Conservation (phyloP, 345 rosid species). For the Gossypium herbaceum region DNA sequence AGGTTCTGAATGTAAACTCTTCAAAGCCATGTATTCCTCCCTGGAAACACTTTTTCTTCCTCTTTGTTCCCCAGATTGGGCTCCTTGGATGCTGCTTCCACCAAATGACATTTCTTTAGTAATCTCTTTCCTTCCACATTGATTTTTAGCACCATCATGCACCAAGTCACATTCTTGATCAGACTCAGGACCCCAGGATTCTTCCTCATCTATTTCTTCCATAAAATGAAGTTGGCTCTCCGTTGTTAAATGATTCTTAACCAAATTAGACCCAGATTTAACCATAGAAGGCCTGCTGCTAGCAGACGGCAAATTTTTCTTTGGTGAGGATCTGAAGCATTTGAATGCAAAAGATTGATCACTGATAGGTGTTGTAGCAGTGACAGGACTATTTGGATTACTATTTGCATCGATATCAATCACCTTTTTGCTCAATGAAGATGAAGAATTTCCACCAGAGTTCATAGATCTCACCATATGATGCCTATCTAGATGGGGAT, state of each 20-base stretch:
- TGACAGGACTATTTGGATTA: constrained; percentile 24
- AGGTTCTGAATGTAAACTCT: constrained; percentile 18
- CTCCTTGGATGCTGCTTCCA: constrained; percentile 18
- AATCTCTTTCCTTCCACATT: constrained; percentile 32
- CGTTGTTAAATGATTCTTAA: constrained; percentile 25
- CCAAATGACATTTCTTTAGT: constrained; percentile 26
- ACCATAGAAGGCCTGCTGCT: constrained; percentile 30
- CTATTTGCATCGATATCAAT: constrained; percentile 10
- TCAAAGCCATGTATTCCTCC: constrained; percentile 4
- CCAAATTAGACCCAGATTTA: constrained; percentile 24
- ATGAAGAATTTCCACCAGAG: constrained; percentile 27
- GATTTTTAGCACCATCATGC: constrained; percentile 30
- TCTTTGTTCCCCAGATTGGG: constrained; percentile 13
- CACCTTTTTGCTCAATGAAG: constrained; percentile 35
- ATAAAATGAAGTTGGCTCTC: constrained; percentile 8
- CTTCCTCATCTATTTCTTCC: constrained; percentile 35
- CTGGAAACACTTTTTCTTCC: constrained; percentile 21
- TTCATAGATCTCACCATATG: constrained; percentile 25
- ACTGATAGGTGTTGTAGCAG: constrained; percentile 16
- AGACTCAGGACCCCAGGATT: constrained; percentile 36
- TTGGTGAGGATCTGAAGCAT: constrained; percentile 28
- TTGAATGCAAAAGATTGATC: constrained; percentile 27
- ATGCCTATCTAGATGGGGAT: constrained; percentile 21
- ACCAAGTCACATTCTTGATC: constrained; percentile 37
- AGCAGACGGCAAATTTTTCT: constrained; percentile 33